Evolutionary conservation across 768 basidiomycete species (phyloP).

Genomic region (Cantharellus anzutake): DNA sequence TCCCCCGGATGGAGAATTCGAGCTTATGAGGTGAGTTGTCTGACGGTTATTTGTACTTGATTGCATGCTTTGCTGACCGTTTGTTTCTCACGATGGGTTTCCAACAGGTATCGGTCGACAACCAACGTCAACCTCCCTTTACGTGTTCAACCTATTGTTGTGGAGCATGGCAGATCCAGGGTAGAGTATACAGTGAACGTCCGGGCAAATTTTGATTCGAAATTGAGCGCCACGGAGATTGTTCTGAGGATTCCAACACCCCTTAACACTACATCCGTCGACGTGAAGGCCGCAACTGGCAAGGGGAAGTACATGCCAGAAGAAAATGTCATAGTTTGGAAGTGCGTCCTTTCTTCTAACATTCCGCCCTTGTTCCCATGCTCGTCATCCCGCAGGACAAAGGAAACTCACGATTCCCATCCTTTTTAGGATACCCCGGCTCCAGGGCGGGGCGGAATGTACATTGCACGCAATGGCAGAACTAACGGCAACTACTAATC

Average conservation of each 20-base stretch:
- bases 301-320: conserved; percentile 96
- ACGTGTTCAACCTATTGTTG: conserved; percentile 74
- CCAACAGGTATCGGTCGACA: conserved; percentile 74
- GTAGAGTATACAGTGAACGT: conserved; percentile 82
- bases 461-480: conserved; percentile 68
- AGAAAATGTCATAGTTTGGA: conserved; percentile 95
- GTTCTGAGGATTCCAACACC: conserved; percentile 92
- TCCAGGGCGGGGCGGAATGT: conserved; percentile 86
- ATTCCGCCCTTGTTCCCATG: not conserved
- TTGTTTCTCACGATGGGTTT: not conserved
- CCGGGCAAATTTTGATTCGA: conserved; percentile 76
- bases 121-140: conserved; percentile 92
- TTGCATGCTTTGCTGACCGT: not conserved
- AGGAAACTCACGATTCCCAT: not conserved
- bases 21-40: conserved; percentile 69
- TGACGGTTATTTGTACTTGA: not conserved
- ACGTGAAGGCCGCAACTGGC: conserved; percentile 77
- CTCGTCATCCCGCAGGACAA: not conserved
- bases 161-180: conserved; percentile 78
- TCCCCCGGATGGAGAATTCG: conserved; percentile 97
- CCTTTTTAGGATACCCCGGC: conserved; percentile 51
- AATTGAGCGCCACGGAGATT: conserved; percentile 84
- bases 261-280: conserved; percentile 78
- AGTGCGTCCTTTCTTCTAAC: conserved; percentile 36
- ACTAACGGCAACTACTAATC: conserved; percentile 72